Evolutionary conservation across 441 rosid species (phyloP).

Genomic region (Breynia disticha): DNA sequence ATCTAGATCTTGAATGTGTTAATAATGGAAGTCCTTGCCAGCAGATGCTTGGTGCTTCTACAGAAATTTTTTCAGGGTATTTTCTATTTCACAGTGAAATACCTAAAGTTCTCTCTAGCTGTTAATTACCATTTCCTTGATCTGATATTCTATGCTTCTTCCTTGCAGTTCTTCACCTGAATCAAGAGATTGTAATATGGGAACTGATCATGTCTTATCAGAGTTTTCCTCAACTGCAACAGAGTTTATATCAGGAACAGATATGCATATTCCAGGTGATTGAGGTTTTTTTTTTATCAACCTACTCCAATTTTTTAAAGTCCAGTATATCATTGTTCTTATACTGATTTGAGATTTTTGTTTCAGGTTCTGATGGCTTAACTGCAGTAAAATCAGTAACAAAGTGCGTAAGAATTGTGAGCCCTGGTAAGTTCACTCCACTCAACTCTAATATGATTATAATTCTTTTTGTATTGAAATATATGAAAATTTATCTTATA

Average conservation of each 20-base stretch:
- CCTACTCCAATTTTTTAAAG: background rate
- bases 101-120: background rate
- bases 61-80: slow-evolving; percentile 49
- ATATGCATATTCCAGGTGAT: slow-evolving; percentile 34
- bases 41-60: slow-evolving; percentile 23
- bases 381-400: slow-evolving; percentile 42
- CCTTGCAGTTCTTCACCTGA: slow-evolving; percentile 45
- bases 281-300: slow-evolving; percentile 7
- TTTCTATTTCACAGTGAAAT: slow-evolving; percentile 9
- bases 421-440: slow-evolving; percentile 36
- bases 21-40: slow-evolving; percentile 30
- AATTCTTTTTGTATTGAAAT: background rate
- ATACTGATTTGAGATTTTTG: slow-evolving; percentile 5
- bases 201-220: slow-evolving; percentile 31
- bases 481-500: no score
- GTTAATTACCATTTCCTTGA: background rate
- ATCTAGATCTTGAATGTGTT: slow-evolving; percentile 52
- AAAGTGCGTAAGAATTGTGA: slow-evolving; percentile 41
- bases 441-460: background rate
- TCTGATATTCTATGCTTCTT: background rate
- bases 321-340: background rate
- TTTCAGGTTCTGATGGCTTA: slow-evolving; percentile 34
- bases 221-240: slow-evolving; percentile 44
- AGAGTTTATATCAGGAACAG: slow-evolving; percentile 37
- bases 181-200: slow-evolving; percentile 31